Base-by-base conservation (phyloP, 257 asterid genomes). In the Solanum pinnatisectum region DNA sequence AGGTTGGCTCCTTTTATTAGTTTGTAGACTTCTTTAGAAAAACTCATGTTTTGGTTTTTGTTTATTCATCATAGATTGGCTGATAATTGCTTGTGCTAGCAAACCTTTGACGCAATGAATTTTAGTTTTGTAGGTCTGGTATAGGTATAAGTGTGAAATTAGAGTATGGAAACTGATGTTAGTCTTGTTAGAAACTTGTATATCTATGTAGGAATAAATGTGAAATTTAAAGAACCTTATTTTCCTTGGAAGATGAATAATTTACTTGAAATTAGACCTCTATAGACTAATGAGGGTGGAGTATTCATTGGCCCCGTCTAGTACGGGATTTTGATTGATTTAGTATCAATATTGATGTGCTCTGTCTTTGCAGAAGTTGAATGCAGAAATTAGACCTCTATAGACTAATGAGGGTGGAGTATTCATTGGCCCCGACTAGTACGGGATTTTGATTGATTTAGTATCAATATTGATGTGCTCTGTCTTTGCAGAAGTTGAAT, bases 401-500 rank as follows among this genome's bases (percentile, higher is more conserved):
- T 20, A 36, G 82, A 36, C 49, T 22, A 36, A 73, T 73, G 83
- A 37, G 32, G 10, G 46, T 74, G 44, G 49, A 37, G 49, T 44
- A 22, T 73, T 20, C 49, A 10, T 74, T 36, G 27, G 4, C 30
- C 42, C 46, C 49, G 6, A 35, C 10, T 35, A 10, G 27, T 35
- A 18, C 0, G 44, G 15, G 46, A 73, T 35, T 35, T 73, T 0
- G 3, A 35, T 35, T 46, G 70, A 30, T 46, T 10, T 82, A 46
- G 13, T 46, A 16, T 44, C 42, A 3, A 46, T 16, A 27, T 22
- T 86, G 46, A 7, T 65, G 70, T 73, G 81, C 90, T 90, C 22
- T 68, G 18, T 74, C 49, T 74, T 22, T 74, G 65, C 94, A 92
- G 92, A 96, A 94, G 89, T 89, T 91, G 70, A 93, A 91, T 87